phyloP scores from a whole-genome alignment of 805 yeast genomes.

The Metschnikowia reukaufii region DNA sequence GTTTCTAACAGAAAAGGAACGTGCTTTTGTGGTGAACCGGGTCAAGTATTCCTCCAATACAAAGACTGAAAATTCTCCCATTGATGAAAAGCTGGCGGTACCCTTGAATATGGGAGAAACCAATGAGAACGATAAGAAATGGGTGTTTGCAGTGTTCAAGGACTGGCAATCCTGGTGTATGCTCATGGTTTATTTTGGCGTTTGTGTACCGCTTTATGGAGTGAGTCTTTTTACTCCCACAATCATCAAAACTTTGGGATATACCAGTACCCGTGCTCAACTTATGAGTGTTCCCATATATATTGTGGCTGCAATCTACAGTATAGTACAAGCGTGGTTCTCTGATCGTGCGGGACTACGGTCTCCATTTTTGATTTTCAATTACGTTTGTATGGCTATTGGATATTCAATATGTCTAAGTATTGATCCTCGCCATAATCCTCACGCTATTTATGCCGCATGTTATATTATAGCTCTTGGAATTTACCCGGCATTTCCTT shows the following conservation, averaged over 20 bases:
- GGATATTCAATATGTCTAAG: conserved; percentile 32
- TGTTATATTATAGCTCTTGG: conserved; percentile 32
- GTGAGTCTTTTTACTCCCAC: conserved; percentile 47
- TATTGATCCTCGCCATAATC: conserved; percentile 22
- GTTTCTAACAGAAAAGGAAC: conserved; percentile 14
- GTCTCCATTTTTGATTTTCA: conserved; percentile 30
- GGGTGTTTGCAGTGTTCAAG: conserved; percentile 22
- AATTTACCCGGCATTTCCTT: conserved; percentile 31
- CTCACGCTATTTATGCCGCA: conserved; percentile 32
- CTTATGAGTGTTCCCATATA: conserved; percentile 47
- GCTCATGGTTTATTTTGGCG: conserved; percentile 28
- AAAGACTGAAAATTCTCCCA: not conserved
- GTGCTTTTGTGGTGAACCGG: conserved; percentile 12
- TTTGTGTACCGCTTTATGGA: conserved; percentile 36
- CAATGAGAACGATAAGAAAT: conserved; percentile 14
- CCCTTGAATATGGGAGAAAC: conserved; percentile 16
- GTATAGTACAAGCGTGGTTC: conserved; percentile 27
- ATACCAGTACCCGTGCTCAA: conserved; percentile 42
- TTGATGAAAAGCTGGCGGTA: not conserved
- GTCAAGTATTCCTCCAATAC: conserved; percentile 13
- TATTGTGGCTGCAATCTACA: conserved; percentile 31
- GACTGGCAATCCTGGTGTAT: conserved; percentile 32
- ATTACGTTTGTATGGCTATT: conserved; percentile 26
- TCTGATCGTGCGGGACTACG: conserved; percentile 30
- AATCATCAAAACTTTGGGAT: conserved; percentile 45